phyloP scores from a whole-genome alignment of 169 alveolate species.

The Cryptosporidium parvum region DNA sequence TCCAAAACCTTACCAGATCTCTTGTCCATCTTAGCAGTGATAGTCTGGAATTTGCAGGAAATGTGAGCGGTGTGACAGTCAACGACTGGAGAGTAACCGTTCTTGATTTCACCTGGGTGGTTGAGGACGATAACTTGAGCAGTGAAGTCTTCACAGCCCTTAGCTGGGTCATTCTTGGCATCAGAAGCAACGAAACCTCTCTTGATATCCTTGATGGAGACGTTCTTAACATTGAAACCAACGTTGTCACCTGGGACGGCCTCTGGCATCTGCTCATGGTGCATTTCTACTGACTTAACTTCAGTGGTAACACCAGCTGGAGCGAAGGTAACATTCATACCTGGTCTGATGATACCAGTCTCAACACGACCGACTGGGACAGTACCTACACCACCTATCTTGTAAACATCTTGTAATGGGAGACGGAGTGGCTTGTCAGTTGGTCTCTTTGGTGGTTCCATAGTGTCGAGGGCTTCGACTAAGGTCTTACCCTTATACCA shows the following conservation, averaged over 20 bases:
- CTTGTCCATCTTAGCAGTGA: slow-evolving; percentile 94
- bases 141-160: slow-evolving; percentile 92
- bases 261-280: slow-evolving; percentile 95
- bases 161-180: slow-evolving; percentile 97
- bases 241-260: slow-evolving; percentile 99
- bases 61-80: slow-evolving; percentile 98
- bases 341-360: slow-evolving; percentile 96
- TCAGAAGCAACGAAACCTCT: slow-evolving; percentile 97
- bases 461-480: slow-evolving; percentile 95
- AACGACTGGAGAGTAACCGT: slow-evolving; percentile 97
- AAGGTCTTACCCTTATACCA: slow-evolving; percentile 98
- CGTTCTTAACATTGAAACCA: slow-evolving; percentile 96
- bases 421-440: slow-evolving; percentile 96
- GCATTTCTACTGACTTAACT: slow-evolving; percentile 98
- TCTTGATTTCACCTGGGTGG: slow-evolving; percentile 98
- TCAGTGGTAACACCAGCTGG: slow-evolving; percentile 96
- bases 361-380: slow-evolving; percentile 99
- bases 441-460: slow-evolving; percentile 98
- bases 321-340: slow-evolving; percentile 93
- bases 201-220: slow-evolving; percentile 94
- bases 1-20: slow-evolving; percentile 96
- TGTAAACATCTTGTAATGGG: slow-evolving; percentile 97
- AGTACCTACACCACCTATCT: slow-evolving; percentile 99
- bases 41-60: slow-evolving; percentile 95
- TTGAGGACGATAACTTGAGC: slow-evolving; percentile 96